Evolutionary conservation across 805 yeast genomes (phyloP), one percentile per base, ranked within the genome.

Genomic region (Metschnikowia gruessii): DNA sequence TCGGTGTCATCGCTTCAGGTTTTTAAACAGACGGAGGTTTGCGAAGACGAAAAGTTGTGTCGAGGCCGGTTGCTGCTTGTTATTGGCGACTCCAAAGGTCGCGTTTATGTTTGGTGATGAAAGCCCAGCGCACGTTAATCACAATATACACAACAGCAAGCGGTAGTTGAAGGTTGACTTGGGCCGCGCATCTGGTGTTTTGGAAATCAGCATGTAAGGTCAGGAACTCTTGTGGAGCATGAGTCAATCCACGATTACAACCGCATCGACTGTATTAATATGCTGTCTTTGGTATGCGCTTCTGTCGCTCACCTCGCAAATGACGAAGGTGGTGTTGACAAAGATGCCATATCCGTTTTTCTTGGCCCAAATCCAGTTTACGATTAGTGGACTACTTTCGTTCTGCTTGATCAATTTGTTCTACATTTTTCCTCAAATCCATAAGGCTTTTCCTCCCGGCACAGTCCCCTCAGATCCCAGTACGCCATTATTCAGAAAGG

Each of bases 221-320:
- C 19, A 13, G 17, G 15, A 16, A 32, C n/a, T n/a, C n/a, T n/a
- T n/a, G n/a, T n/a, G n/a, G n/a, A n/a, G 4, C 33, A 42, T 42
- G 46, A 21, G 19, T 28, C 31, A 30, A 13, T 21, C 31, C 24
- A 21, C 24, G 15, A 19, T 13, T 10, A 9, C 30, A 12, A 22
- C 40, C 9, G 42, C 66, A 31, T 63, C 65, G 49, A 71, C 74
- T 8, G 56, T 75, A 1, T 46, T 66, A 2, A 56, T 75, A 17
- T 82, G 87, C 58, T 53, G 79, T 15, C 51, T 72, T 32, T 84
- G 89, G 89, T 84, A 83, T 55, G 55, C 70, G 16, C 72, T 80
- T 10, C 82, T 87, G 11, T 77, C 87, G 2, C 56, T 80, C 2
- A 84, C 87, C 1, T 79, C 88, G 0, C 88, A 83, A 54, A 67